Base-by-base conservation (phyloP, 768 basidiomycete species). In the Mycena crocata region DNA sequence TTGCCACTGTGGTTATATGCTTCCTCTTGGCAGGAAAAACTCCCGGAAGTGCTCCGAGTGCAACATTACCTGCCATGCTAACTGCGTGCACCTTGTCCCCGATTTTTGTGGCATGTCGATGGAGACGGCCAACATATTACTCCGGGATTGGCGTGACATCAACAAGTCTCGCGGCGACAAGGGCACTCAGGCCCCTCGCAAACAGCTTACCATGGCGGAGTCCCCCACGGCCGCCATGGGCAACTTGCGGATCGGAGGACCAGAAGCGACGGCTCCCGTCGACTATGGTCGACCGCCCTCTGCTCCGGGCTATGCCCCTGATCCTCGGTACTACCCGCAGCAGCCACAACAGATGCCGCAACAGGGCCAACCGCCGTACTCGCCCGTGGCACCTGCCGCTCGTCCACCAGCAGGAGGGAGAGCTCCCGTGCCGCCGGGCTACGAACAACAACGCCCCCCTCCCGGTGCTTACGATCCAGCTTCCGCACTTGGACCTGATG, bases 31-130 rank as follows among this genome's bases (percentile, higher is more conserved):
- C 56, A 90, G 96, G 70, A 99, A 99, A 85, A 97, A 98, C 77
- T 93, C 97, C 24, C 90, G 95, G 61, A 93, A 93, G 79, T 99
- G 98, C 78, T 90, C 94, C 0, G 97, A 99, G 78, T 99, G 98
- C 81, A 90, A 92, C 74, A 90, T 99, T 71, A 98, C 97, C 49
- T 98, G 96, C 73, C 98, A 99, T 79, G 95, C 95, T 23, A 93
- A 95, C 69, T 99, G 98, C 80, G 94, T 96, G 1, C 98, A 99
- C 78, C 88, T 99, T 62, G 98, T 99, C 42, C 98, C 98, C 64
- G 97, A 99, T 80, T 99, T 99, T 80, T 99, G 98, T 74, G 98
- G 98, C 45, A 98, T 99, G 96, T 95, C 96, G 39, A 99, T 99
- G 97, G 97, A 98, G 80, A 97, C 94, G 39, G 97, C 98, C 51